phyloP scores from a whole-genome alignment of 257 asterid genomes.

The Nemophila menziesii region DNA sequence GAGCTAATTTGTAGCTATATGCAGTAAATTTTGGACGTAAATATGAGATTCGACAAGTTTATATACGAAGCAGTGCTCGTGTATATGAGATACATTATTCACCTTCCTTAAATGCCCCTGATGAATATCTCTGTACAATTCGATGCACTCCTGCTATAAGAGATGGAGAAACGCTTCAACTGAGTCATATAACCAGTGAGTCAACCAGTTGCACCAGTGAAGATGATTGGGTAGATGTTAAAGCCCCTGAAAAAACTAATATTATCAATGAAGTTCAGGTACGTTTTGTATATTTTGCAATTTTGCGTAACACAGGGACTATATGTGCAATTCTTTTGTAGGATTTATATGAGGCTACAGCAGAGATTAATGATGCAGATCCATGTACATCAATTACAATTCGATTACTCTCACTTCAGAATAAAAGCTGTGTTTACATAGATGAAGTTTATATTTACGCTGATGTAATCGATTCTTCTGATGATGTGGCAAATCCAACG shows the following conservation, averaged over 20 bases:
- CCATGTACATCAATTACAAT: constrained; percentile 67
- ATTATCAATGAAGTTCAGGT: constrained; percentile 19
- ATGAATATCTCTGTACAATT: constrained; percentile 75
- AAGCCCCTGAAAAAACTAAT: constrained; percentile 24
- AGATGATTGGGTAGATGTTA: constrained; percentile 81
- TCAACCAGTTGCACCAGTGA: constrained; percentile 38
- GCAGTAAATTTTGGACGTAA: constrained; percentile 56
- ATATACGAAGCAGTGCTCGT: constrained; percentile 91
- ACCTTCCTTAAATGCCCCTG: constrained; percentile 27
- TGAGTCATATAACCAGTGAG: constrained; percentile 25
- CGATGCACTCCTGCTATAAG: constrained; percentile 72
- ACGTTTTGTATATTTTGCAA: too few species aligned
- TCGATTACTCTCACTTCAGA: constrained; percentile 76
- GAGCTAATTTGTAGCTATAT: constrained; percentile 8
- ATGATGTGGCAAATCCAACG: constrained; percentile 39
- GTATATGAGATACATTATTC: constrained; percentile 68
- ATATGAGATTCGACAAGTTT: constrained; percentile 55
- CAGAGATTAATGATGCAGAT: constrained; percentile 60
- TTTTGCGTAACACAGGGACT: too few species aligned
- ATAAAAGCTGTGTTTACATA: constrained; percentile 39
- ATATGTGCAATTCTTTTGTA: too few species aligned
- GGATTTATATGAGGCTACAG: constrained; percentile 94
- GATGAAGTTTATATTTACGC: constrained; percentile 73
- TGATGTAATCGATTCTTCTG: constrained; percentile 42
- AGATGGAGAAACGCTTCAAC: constrained; percentile 45